phyloP scores from a whole-genome alignment of 805 yeast genomes.

The Nakazawaea siamensis region DNA sequence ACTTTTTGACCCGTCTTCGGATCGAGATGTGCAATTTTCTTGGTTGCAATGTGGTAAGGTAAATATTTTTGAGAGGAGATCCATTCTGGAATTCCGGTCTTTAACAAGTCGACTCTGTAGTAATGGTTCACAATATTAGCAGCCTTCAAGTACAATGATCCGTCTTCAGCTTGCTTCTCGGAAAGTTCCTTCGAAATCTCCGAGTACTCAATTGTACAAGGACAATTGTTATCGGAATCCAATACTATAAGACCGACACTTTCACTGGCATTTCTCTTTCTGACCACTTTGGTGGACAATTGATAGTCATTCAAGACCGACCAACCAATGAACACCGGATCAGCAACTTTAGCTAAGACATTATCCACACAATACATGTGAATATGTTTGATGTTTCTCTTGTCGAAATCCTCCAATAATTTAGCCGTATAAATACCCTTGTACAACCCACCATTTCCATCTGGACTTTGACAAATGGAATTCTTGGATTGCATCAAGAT shows the following conservation, averaged over 20 bases:
- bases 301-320: slow-evolving; percentile 59
- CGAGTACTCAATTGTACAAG: slow-evolving; percentile 92
- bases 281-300: slow-evolving; percentile 88
- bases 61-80: slow-evolving; percentile 50
- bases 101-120: slow-evolving; percentile 73
- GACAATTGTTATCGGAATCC: slow-evolving; percentile 45
- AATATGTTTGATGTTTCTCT: slow-evolving; percentile 72
- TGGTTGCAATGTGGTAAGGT: slow-evolving; percentile 93
- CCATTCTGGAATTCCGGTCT: slow-evolving; percentile 59
- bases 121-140: slow-evolving; percentile 98
- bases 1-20: slow-evolving; percentile 37
- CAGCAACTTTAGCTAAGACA: slow-evolving; percentile 85
- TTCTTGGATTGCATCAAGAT: slow-evolving; percentile 52
- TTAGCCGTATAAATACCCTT: slow-evolving; percentile 64
- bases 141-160: slow-evolving; percentile 71
- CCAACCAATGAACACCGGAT: slow-evolving; percentile 84
- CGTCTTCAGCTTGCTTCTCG: slow-evolving; percentile 50
- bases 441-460: slow-evolving; percentile 97
- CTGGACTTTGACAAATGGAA: slow-evolving; percentile 78
- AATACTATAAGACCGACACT: slow-evolving; percentile 87
- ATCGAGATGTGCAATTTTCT: slow-evolving; percentile 63
- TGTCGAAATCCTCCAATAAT: slow-evolving; percentile 57
- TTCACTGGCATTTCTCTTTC: slow-evolving; percentile 83
- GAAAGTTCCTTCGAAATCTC: slow-evolving; percentile 77
- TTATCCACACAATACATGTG: slow-evolving; percentile 98